Evolutionary conservation across 129 eudicot genomes (phyloP), one percentile per base, ranked within the genome.

Genomic region (Pseudognaphalium luteoalbum): DNA sequence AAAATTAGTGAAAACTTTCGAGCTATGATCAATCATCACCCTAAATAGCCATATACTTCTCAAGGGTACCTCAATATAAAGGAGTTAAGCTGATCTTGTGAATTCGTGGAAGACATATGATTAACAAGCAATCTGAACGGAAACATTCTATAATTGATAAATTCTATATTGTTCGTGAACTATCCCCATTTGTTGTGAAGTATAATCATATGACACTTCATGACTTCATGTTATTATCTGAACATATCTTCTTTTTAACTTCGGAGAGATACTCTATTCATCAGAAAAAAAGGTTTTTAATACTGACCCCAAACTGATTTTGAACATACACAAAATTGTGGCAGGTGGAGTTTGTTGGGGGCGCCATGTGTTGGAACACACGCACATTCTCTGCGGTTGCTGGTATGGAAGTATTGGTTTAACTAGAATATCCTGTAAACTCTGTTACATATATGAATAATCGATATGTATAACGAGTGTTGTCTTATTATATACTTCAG

Each of bases 341-440:
- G 78, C 60, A 95, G 99, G 97, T 95, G n/a, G 99, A 95, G 84
- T 91, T 95, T 95, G 99, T 89, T 73, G 99, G 99, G 33, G 99
- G 99, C 12, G 89, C 93, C 63, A 89, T 85, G 92, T 89, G 96
- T 75, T 94, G 99, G 99, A 87, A 89, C 75, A 89, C 97, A 57
- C 97, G 97, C 50, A 91, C 89, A 44, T 95, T 94, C 80, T 87
- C 97, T 76, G 99, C 99, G 51, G 93, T 87, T 86, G 76, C 99
- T 67, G 99, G 99, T 95, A 76, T 64, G 87, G 78, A 82, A 70
- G 42, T 81, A 70, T 70, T 29, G 64, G 0, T 70, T 59, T 71
- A 74, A 57, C 42, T 37, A 74, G 73, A 51, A 20, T 70, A 35
- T 25, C n/a, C 1, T 61, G 47, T 77, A 59, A 32, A 62, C 63